These are phyloP conservation scores for Xanthoparmelia taractica DNA, from an alignment of 495 filamentous ascomycete species.

Conservation along the genomic window DNA sequence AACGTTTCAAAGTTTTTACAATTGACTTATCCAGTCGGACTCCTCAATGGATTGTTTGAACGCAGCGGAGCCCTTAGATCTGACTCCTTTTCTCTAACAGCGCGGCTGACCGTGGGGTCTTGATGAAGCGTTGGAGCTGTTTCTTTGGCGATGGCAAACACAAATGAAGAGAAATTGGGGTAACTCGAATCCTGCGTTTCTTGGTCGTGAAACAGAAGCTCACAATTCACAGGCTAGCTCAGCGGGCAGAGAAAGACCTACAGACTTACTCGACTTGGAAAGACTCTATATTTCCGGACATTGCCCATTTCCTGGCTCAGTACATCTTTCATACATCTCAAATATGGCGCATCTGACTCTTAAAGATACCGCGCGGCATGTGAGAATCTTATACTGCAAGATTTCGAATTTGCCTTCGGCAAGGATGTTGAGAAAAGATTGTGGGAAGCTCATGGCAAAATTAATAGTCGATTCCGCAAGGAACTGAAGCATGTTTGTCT, in stretches of 20 bases:
- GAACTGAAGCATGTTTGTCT: slow-evolving; percentile 44
- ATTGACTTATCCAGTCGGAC: background rate
- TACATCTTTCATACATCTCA: slow-evolving; percentile 27
- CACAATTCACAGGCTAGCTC: slow-evolving; percentile 35
- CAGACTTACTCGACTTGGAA: slow-evolving; percentile 44
- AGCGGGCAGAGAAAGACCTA: slow-evolving; percentile 42
- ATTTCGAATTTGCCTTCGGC: slow-evolving; percentile 60
- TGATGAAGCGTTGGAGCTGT: slow-evolving; percentile 26
- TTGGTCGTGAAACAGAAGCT: slow-evolving; percentile 23
- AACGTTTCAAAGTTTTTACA: background rate
- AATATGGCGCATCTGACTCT: slow-evolving; percentile 22
- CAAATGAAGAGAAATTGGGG: slow-evolving; percentile 45
- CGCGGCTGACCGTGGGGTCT: slow-evolving; percentile 47
- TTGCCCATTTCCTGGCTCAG: slow-evolving; percentile 52
- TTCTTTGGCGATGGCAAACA: slow-evolving; percentile 39
- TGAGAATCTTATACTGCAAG: slow-evolving; percentile 61
- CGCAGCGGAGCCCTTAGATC: slow-evolving; percentile 27
- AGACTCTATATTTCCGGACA: slow-evolving; percentile 48
- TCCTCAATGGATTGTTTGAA: slow-evolving; percentile 35
- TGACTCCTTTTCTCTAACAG: slow-evolving; percentile 49
- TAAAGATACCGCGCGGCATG: slow-evolving; percentile 61
- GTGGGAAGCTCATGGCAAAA: slow-evolving; percentile 70
- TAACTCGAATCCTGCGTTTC: slow-evolving; percentile 20
- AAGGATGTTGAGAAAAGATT: slow-evolving; percentile 59
- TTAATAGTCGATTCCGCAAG: slow-evolving; percentile 71